These are phyloP conservation scores for Millerozyma miso DNA, from an alignment of 805 yeast genomes.

Conservation along the genomic window DNA sequence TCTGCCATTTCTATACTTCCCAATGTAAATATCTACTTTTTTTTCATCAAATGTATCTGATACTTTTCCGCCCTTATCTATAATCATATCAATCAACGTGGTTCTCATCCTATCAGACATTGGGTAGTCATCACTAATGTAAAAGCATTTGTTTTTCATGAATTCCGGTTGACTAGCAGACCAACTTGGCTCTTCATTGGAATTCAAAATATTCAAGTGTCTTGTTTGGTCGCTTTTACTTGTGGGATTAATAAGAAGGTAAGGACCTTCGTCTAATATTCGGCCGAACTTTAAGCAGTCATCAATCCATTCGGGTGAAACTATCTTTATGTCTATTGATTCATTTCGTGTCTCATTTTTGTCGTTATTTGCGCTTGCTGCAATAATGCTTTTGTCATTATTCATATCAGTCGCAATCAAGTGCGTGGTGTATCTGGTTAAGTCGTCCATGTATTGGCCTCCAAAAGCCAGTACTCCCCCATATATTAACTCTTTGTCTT, in stretches of 20 bases:
- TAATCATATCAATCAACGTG: slow-evolving; percentile 43
- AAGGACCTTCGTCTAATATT: slow-evolving; percentile 50
- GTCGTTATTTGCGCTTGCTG: slow-evolving; percentile 30
- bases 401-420: slow-evolving; percentile 53
- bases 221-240: slow-evolving; percentile 3
- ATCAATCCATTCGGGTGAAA: slow-evolving; percentile 77
- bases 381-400: slow-evolving; percentile 57
- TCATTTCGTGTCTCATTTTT: slow-evolving; percentile 13
- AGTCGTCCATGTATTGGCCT: slow-evolving; percentile 60
- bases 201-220: neutral
- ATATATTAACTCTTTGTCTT: slow-evolving; percentile 63
- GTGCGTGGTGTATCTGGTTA: slow-evolving; percentile 77
- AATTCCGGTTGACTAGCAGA: slow-evolving; percentile 7
- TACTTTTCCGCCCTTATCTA: slow-evolving; percentile 52
- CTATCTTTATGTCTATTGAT: slow-evolving; percentile 48
- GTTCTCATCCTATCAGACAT: slow-evolving; percentile 41
- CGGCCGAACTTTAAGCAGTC: slow-evolving; percentile 56
- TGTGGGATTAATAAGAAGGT: slow-evolving; percentile 38
- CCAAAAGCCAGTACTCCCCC: slow-evolving; percentile 73
- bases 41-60: slow-evolving; percentile 16
- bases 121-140: slow-evolving; percentile 51
- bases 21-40: slow-evolving; percentile 45
- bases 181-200: slow-evolving; percentile 1
- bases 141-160: slow-evolving; percentile 37
- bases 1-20: slow-evolving; percentile 57